Conservation (phyloP, 2,329 filamentous ascomycete species). For the Phoma sp. region DNA sequence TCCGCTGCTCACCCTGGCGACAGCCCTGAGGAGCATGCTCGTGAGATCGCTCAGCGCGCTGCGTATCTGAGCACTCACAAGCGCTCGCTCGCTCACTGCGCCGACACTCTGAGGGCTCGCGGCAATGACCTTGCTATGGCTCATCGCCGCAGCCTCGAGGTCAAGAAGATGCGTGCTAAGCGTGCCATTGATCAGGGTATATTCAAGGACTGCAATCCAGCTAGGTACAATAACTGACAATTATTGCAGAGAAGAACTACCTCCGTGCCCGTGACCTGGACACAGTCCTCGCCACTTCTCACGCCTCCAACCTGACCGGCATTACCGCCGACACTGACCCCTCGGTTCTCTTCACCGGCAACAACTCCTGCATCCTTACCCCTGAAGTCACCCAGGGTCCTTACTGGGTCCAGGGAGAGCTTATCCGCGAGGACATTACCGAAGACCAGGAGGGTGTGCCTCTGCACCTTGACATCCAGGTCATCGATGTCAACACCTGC, state of each 20-base stretch:
- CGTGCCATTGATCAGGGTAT: slow-evolving; percentile 36
- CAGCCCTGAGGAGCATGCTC: slow-evolving; percentile 38
- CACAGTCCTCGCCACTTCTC: slow-evolving; percentile 37
- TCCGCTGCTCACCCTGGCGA: slow-evolving; percentile 51
- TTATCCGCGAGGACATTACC: slow-evolving; percentile 57
- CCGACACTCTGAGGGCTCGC: slow-evolving; percentile 49
- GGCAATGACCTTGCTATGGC: slow-evolving; percentile 52
- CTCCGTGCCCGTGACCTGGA: slow-evolving; percentile 39
- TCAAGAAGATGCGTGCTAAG: slow-evolving; percentile 51
- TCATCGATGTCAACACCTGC: slow-evolving; percentile 64
- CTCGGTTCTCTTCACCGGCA: slow-evolving; percentile 39
- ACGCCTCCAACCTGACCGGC: slow-evolving; percentile 40
- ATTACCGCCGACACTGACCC: slow-evolving; percentile 39
- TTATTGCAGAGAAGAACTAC: slow-evolving; percentile 31
- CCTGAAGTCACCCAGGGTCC: slow-evolving; percentile 45
- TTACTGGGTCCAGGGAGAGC: slow-evolving; percentile 59
- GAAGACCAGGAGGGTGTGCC: slow-evolving; percentile 59
- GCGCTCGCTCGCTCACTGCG: slow-evolving; percentile 53
- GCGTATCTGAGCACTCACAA: slow-evolving; percentile 46
- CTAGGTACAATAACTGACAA: slow-evolving; percentile 10
- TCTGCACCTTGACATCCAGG: slow-evolving; percentile 60
- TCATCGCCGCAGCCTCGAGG: slow-evolving; percentile 51
- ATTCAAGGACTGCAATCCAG: background rate
- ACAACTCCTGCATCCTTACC: slow-evolving; percentile 45
- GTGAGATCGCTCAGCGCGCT: slow-evolving; percentile 46